A percentile compares a stretch with the other conserved stretches of the same genome.
Evolutionary conservation across 768 basidiomycete species (phyloP).

Genomic region (Pleurotus eryngii): DNA sequence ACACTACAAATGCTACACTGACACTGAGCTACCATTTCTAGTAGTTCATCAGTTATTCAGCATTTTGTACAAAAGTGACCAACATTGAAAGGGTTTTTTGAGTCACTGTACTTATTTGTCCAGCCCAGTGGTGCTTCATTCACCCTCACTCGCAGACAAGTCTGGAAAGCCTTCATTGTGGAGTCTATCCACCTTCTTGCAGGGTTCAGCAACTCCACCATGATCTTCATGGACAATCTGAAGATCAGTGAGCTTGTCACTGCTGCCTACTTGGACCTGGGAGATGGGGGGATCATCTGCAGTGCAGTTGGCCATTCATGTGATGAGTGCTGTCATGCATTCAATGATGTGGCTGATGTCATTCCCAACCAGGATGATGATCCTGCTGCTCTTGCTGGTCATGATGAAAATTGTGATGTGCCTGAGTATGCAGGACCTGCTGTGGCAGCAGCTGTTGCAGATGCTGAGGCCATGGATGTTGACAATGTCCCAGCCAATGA

Average conservation of each 20-base stretch:
- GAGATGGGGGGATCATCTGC: conserved; percentile 7
- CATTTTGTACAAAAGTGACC: too few relatives aligned
- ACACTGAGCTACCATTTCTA: too few relatives aligned
- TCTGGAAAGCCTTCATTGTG: conserved; percentile 19
- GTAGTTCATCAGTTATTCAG: too few relatives aligned
- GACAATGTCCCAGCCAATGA: too few relatives aligned
- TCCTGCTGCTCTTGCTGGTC: too few relatives aligned
- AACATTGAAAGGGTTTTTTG: too few relatives aligned
- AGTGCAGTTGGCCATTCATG: conserved; percentile 7
- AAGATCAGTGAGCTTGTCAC: conserved; percentile 7
- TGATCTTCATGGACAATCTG: conserved; percentile 4
- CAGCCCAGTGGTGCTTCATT: background rate
- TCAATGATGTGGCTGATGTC: conserved; percentile 4
- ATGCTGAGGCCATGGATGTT: too few relatives aligned
- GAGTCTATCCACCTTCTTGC: conserved; percentile 17
- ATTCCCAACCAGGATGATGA: background rate
- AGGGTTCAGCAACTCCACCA: background rate
- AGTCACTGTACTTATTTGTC: conserved; percentile 9
- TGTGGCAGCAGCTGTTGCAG: too few relatives aligned
- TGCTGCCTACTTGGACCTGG: background rate
- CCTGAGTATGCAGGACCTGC: too few relatives aligned
- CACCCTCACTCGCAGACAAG: conserved; percentile 8
- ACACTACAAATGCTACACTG: too few relatives aligned
- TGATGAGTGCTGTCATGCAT: conserved; percentile 10
- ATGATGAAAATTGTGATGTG: too few relatives aligned